Evolutionary conservation across 371 early-diverging fungal genomes (phyloP), one percentile per base, ranked within the genome.

Genomic region (Phascolomyces articulosus): DNA sequence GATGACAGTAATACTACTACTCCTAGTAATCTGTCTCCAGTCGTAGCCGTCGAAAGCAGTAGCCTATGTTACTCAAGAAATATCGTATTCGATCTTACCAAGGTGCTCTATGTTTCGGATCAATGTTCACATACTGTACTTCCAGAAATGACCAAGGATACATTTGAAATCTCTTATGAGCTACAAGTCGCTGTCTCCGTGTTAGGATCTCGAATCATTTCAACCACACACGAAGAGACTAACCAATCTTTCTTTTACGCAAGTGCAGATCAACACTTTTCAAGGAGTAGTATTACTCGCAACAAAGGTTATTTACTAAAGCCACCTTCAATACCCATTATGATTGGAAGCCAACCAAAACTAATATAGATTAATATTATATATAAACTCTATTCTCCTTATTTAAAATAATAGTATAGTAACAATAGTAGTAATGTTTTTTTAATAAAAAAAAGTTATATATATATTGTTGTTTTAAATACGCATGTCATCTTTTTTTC

Each of bases 181-280:
- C 55, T 63, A 3, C 26, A 63, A 13, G 29, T 57, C 55, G 41
- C 56, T 24, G 47, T 61, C 9, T 51, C 26, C 13, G 51, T 89
- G 51, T 58, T 80, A 79, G 57, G 57, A 10, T 31, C 57, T 4
- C 4, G 11, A 23, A 15, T 51, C 15, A 24, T 51, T n/a, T 51
- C 51, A 10, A 51, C 51, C 20, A 28, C 23, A 10, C 24, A 51
- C 1, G 23, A 51, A 51, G 24, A 24, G 0, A 3, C 10, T 24
- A 0, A 24, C 24, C 51, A 51, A n/a, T 51, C 51, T 9, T 24
- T 1, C 23, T 51, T 51, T 24, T 24, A 24, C 23, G 51, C 51
- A 3, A 51, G 26, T 23, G 24, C 51, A 8, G 51, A 51, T 24
- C 51, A 51, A 24, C 51, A 51, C 51, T 51, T 51, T 51, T 51